A percentile compares a stretch with the other conserved stretches of the same genome.
Evolutionary conservation across 257 asterid species (phyloP).

Genomic region (Craterostigma plantagineum): DNA sequence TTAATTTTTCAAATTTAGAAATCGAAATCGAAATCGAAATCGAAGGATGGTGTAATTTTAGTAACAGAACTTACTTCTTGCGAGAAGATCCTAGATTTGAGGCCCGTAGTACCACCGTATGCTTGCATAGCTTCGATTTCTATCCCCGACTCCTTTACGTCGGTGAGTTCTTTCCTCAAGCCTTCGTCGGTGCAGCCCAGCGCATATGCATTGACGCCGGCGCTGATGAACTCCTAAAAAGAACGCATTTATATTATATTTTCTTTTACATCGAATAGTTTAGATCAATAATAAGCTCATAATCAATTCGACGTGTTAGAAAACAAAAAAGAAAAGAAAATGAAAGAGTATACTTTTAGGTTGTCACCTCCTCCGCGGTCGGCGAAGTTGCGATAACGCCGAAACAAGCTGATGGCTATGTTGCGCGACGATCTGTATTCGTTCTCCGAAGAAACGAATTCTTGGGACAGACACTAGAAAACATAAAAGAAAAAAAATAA

Average conservation of each 20-base stretch:
- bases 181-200: slow-evolving; percentile 88
- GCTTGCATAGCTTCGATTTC: slow-evolving; percentile 63
- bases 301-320: slow-evolving; percentile 2
- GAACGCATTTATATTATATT: too few relatives aligned
- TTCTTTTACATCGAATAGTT: too few relatives aligned
- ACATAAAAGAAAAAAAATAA: not conserved
- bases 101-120: slow-evolving; percentile 52
- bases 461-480: slow-evolving; percentile 58
- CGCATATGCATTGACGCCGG: slow-evolving; percentile 87
- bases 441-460: slow-evolving; percentile 52
- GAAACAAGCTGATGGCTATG: slow-evolving; percentile 80
- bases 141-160: slow-evolving; percentile 65
- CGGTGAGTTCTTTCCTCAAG: slow-evolving; percentile 52
- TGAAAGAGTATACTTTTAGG: slow-evolving; percentile 48
- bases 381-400: slow-evolving; percentile 55
- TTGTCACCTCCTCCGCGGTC: slow-evolving; percentile 99
- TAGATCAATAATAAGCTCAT: too few relatives aligned
- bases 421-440: slow-evolving; percentile 86
- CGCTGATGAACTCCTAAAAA: slow-evolving; percentile 78
- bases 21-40: not conserved
- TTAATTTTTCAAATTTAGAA: not conserved
- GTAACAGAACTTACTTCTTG: slow-evolving; percentile 32
- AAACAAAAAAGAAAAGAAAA: slow-evolving; percentile 7
- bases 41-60: not conserved
- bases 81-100: slow-evolving; percentile 47